phyloP scores from a whole-genome alignment of 108 stramenopile genomes.

The Skeletonema grethae region DNA sequence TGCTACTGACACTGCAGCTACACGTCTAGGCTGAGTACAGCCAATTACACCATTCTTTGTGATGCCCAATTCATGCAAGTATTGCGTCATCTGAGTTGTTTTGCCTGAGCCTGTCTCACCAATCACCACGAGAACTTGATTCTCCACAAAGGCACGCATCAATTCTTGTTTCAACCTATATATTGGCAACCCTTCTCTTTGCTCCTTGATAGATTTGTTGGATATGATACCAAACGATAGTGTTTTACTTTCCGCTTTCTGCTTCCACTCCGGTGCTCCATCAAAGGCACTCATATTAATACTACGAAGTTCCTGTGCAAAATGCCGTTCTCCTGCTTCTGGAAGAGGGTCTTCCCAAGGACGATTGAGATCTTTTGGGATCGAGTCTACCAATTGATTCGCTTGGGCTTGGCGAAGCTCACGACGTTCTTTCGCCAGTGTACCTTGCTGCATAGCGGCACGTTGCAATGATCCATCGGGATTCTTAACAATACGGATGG shows the following conservation, averaged over 20 bases:
- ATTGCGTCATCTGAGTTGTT: conserved; percentile 99
- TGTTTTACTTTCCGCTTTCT: conserved; percentile 93
- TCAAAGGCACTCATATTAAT: conserved; percentile 91
- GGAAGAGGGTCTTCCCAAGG: conserved; percentile 99
- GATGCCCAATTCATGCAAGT: conserved; percentile 94
- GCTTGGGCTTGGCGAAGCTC: conserved; percentile 97
- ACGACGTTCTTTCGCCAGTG: conserved; percentile 94
- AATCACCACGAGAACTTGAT: conserved; percentile 96
- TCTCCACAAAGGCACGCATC: conserved; percentile 74
- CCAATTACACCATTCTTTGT: conserved; percentile 94
- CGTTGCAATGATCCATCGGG: conserved; percentile 97
- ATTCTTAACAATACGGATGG: conserved; percentile 95
- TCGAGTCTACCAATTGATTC: conserved; percentile 94
- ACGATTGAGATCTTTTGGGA: conserved; percentile 97
- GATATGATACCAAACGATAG: conserved; percentile 93
- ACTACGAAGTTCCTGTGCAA: conserved; percentile 95
- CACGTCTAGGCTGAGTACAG: conserved; percentile 98
- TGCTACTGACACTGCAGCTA: conserved; percentile 97
- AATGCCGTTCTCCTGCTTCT: conserved; percentile 95
- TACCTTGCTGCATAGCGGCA: conserved; percentile 94
- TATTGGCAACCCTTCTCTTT: conserved; percentile 94
- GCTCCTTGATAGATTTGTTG: conserved; percentile 93
- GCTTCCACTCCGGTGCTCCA: conserved; percentile 98
- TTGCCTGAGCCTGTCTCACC: conserved; percentile 97
- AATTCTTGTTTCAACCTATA: conserved; percentile 85